These are phyloP conservation scores for Trametes maxima DNA, from an alignment of 768 basidiomycete species.

Conservation along the genomic window DNA sequence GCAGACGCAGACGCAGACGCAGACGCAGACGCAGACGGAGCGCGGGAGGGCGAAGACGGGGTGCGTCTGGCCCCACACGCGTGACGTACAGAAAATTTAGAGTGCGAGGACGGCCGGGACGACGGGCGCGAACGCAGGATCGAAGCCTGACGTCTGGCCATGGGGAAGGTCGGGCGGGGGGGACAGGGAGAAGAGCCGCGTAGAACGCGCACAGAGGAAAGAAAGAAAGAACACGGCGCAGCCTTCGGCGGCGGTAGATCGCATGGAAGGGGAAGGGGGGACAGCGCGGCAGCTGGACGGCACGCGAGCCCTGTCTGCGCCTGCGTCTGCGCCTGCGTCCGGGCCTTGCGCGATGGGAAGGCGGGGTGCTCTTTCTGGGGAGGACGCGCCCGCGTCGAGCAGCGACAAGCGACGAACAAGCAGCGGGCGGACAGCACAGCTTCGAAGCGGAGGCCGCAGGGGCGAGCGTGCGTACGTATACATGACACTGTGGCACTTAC, in stretches of 20 bases:
- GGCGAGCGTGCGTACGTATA: too few species aligned
- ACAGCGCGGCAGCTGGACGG: neutral
- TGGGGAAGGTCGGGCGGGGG: too few species aligned
- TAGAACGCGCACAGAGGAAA: neutral
- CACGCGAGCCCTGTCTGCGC: neutral
- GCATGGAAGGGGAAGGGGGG: conserved; percentile 11
- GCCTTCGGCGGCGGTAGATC: conserved; percentile 17
- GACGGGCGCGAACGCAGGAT: conserved; percentile 5
- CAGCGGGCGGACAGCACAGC: conserved; percentile 5
- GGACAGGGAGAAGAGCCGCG: neutral
- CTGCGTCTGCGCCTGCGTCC: too few species aligned
- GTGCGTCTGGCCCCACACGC: neutral
- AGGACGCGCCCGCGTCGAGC: neutral
- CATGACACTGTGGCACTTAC: too few species aligned
- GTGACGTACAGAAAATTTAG: conserved; percentile 7
- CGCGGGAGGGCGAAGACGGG: neutral
- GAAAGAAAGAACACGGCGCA: neutral
- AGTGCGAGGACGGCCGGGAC: conserved; percentile 1
- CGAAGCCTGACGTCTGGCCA: conserved; percentile 1
- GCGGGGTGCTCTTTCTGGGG: neutral
- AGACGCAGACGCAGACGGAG: too few species aligned
- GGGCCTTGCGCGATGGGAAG: too few species aligned
- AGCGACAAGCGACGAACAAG: neutral
- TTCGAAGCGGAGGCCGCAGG: neutral
- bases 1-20: too few species aligned